Evolutionary conservation across 1,139 yeast species (phyloP).

Genomic region (Schizosaccharomyces versatilis): DNA sequence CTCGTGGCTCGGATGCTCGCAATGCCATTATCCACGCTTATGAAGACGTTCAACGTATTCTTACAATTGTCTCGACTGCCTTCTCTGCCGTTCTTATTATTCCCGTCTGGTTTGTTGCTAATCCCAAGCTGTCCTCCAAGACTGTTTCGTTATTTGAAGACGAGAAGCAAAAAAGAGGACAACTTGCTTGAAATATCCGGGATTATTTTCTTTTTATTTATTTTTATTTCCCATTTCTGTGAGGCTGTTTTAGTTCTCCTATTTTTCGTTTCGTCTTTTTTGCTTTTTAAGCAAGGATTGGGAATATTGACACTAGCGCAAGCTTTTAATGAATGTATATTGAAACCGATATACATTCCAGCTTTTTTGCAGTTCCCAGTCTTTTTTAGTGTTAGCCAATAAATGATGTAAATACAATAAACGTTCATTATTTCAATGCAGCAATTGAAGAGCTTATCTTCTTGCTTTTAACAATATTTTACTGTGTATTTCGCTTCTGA

Average conservation of each 20-base stretch:
- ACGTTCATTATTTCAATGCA: too few relatives aligned
- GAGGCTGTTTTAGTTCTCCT: background rate
- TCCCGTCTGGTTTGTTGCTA: background rate
- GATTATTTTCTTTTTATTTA: background rate
- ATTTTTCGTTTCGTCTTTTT: background rate
- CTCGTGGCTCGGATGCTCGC: slow-evolving; percentile 11
- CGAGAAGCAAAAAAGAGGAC: background rate
- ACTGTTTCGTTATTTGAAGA: background rate
- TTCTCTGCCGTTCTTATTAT: background rate
- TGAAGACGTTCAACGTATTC: slow-evolving; percentile 25
- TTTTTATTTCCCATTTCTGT: background rate
- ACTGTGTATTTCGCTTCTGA: too few relatives aligned
- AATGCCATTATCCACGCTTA: slow-evolving; percentile 12
- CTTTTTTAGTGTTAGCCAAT: too few relatives aligned
- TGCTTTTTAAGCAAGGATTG: background rate
- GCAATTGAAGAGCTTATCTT: too few relatives aligned
- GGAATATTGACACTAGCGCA: too few relatives aligned
- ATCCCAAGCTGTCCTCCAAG: background rate
- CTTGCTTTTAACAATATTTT: too few relatives aligned
- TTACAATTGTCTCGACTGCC: background rate
- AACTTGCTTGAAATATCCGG: background rate
- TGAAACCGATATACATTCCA: too few relatives aligned
- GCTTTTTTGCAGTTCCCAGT: too few relatives aligned
- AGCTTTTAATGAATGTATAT: too few relatives aligned
- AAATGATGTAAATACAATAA: too few relatives aligned